phyloP scores from a whole-genome alignment of 495 filamentous ascomycete genomes.

The Bryoglossum gracile region DNA sequence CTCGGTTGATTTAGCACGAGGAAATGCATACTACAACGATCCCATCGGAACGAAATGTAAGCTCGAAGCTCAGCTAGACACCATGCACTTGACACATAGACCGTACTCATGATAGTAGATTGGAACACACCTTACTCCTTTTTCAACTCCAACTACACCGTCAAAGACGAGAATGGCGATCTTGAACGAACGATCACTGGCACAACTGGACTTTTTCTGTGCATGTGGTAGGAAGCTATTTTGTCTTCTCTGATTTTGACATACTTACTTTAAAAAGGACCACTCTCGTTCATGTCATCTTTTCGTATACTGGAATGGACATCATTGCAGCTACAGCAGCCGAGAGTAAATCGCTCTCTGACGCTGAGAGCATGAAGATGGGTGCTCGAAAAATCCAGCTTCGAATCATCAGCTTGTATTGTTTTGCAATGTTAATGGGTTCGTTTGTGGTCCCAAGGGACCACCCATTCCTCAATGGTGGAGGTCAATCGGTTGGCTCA shows the following conservation, averaged over 20 bases:
- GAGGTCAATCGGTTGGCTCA: conserved; percentile 32
- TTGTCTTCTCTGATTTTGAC: background rate
- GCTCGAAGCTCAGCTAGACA: no score
- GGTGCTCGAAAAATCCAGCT: conserved; percentile 40
- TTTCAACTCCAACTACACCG: conserved; percentile 27
- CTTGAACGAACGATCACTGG: conserved; percentile 18
- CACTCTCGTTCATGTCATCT: conserved; percentile 35
- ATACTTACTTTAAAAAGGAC: conserved; percentile 27
- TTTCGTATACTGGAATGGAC: conserved; percentile 46
- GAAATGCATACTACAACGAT: conserved; percentile 28
- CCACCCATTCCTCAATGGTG: conserved; percentile 37
- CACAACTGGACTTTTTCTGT: conserved; percentile 27
- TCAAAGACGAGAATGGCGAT: conserved; percentile 22
- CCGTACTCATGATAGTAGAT: no score
- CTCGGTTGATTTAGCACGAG: conserved; percentile 21
- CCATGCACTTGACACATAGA: no score
- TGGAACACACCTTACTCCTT: conserved; percentile 33
- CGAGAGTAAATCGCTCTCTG: conserved; percentile 38
- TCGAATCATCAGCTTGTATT: conserved; percentile 39
- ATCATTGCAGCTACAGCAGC: conserved; percentile 36
- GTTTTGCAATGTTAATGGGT: conserved; percentile 33
- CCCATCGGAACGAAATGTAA: conserved; percentile 30
- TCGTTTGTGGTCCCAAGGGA: conserved; percentile 40
- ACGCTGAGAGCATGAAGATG: conserved; percentile 44
- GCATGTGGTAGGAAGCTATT: conserved; percentile 25